These are phyloP conservation scores for Talaromyces islandicus DNA, from an alignment of 2,329 filamentous ascomycete genomes.

Conservation along the genomic window DNA sequence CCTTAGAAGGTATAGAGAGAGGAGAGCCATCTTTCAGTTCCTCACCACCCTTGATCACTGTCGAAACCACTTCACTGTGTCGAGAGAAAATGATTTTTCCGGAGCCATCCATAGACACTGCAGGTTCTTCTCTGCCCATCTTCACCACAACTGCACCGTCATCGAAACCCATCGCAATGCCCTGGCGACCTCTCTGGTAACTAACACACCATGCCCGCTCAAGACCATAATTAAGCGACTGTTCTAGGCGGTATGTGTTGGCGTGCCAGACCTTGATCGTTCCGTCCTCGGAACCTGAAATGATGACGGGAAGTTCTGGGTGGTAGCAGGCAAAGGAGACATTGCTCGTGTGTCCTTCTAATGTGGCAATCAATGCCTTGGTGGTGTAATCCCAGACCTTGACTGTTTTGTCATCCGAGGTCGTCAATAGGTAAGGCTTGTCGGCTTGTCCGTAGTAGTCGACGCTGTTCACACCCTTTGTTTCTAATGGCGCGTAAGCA, in stretches of 20 bases:
- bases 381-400: conserved; percentile 99
- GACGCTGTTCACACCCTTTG: conserved; percentile 96
- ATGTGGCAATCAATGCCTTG: conserved; percentile 90
- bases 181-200: conserved; percentile 90
- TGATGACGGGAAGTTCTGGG: conserved; percentile 91
- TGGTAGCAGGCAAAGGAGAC: conserved; percentile 98
- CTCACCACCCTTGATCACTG: conserved; percentile 91
- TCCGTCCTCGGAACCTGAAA: conserved; percentile 95
- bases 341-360: conserved; percentile 96
- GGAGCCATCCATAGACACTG: conserved; percentile 92
- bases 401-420: conserved; percentile 91
- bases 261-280: conserved; percentile 98
- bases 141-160: conserved; percentile 97
- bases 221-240: conserved; percentile 90
- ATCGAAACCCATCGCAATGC: conserved; percentile 92
- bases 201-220: conserved; percentile 97
- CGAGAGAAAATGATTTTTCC: conserved; percentile 95
- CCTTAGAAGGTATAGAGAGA: conserved; percentile 82
- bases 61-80: conserved; percentile 90
- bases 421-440: conserved; percentile 85
- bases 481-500: conserved; percentile 42
- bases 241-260: conserved; percentile 93
- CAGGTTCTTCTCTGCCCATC: conserved; percentile 93
- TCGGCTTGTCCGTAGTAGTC: conserved; percentile 71
- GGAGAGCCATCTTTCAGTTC: conserved; percentile 82